Base-by-base conservation (phyloP, 2,329 filamentous ascomycete genomes). In the Colletotrichum abscissum region DNA sequence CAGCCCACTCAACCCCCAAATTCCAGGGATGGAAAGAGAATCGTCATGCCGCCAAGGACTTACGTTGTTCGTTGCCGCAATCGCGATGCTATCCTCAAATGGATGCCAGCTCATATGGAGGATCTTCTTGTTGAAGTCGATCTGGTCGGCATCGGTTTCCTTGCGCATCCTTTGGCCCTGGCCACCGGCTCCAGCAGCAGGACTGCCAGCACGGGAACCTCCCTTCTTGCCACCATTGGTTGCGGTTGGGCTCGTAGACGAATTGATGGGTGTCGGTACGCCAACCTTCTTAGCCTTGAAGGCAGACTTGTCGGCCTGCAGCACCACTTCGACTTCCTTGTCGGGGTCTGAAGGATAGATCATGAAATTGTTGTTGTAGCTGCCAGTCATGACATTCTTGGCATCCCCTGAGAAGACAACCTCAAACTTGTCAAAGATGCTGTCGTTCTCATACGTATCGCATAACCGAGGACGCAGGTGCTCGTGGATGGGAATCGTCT, bases 341-440 rank as follows among this genome's bases (percentile, higher is more conserved):
- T 96, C 94, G 7, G 95, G 94, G 79, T 98, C 96, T 30, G 95
- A 97, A 5, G 97, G 97, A 83, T 98, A 99, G 81, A 99, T 99
- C 97, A 99, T 99, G 88, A 99, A 98, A 87, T 99, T 99, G 87
- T 99, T 99, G 89, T 99, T 99, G 88, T 99, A 99, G 82, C 95
- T 98, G 78, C 97, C 97, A 6, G 97, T 99, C 97, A 99, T 99
- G 77, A 98, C 97, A 79, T 99, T 98, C 89, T 98, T 97, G 52
- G 95, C 95, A 83, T 98, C 96, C 28, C 97, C 97, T 2, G 96
- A 98, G 86, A 99, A 99, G 65, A 98, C 96, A 55, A 99, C 97
- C 85, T 99, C 97, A 77, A 99, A 99, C 84, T 99, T 99, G 90
- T 99, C 97, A 81, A 99, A 99, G 81, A 99, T 99, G 83, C 95